Base-by-base conservation (phyloP, 2,329 filamentous ascomycete genomes). In the Penicillium sp. region DNA sequence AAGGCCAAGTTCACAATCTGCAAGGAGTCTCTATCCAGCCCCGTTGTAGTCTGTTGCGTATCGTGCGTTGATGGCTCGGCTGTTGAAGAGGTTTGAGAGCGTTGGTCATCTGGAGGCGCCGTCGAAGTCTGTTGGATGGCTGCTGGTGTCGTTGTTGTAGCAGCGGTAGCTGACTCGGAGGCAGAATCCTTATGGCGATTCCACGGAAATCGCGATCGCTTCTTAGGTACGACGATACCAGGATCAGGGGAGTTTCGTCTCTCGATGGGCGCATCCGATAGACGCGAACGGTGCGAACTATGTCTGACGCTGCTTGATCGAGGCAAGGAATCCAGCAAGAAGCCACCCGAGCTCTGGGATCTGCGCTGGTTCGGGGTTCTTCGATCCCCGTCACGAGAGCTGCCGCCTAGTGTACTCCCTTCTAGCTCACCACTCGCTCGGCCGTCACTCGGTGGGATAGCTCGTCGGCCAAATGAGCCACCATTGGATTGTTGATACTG, bases 1-100 rank as follows among this genome's bases (percentile, higher is more conserved):
- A 97, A 76, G 1, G 93, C 93, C 83, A 97, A 89, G 67, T 92
- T 92, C 41, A 97, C 91, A 60, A 97, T 95, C 72, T 96, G 90
- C 4, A 88, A 85, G 7, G 92, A 89, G 67, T 97, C 92, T 56
- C 89, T 81, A 65, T 91, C 85, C 20, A 89, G 45, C 3, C 31
- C 42, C 6, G 68, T 50, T 18, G 68, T 58, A 42, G 64, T 47
- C 51, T 60, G 62, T 22, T 53, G 50, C 12, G 56, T 40, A 25
- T 55, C 46, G 20, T 59, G 33, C 25, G 49, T 37, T 22, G 52
- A 43, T 12, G 47, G 48, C 31, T 60, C 58, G 22, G 54, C 47
- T 40, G 57, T 59, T 11, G 62, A 54, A 14, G 60, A 54, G 22
- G 51, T 51, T 55, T 50, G 40, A 46, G 60, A 57, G 27, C 55